Conservation (phyloP, 2,329 filamentous ascomycete species). For the Madurella fahalii region DNA sequence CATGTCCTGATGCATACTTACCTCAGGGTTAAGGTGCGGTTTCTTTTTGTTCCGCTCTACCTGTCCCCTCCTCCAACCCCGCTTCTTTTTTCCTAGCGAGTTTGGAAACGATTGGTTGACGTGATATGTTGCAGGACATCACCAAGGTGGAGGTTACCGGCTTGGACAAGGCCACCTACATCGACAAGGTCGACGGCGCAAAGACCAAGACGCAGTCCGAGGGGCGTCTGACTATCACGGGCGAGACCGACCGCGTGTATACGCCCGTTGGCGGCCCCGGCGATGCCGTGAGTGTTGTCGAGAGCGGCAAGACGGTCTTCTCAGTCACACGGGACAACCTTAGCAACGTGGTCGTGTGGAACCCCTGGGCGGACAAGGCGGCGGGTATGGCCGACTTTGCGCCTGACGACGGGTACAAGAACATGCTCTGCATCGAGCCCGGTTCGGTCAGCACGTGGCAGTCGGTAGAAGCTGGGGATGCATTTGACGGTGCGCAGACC, state of each 20-base stretch:
- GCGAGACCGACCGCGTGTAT: conserved; percentile 88
- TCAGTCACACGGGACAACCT: conserved; percentile 80
- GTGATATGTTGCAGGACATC: conserved; percentile 63
- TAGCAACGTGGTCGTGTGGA: conserved; percentile 90
- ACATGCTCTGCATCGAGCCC: conserved; percentile 93
- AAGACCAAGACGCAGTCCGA: conserved; percentile 51
- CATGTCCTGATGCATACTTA: conserved; percentile 92
- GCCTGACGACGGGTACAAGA: conserved; percentile 84
- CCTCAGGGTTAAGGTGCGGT: conserved; percentile 69
- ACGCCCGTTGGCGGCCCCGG: conserved; percentile 56
- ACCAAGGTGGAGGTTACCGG: conserved; percentile 66
- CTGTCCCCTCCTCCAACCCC: background rate
- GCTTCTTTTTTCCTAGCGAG: background rate
- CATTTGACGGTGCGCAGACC: conserved; percentile 59
- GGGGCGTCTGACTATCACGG: conserved; percentile 61
- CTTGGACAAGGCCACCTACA: conserved; percentile 70
- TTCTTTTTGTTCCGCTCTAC: too few species aligned
- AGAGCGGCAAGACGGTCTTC: conserved; percentile 62
- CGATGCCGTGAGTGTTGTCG: conserved; percentile 50
- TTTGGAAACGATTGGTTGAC: background rate
- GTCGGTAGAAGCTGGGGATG: conserved; percentile 74
- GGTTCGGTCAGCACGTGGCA: conserved; percentile 79
- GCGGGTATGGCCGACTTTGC: conserved; percentile 79
- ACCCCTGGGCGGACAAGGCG: conserved; percentile 87
- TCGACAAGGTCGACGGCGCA: conserved; percentile 74